Percentiles rank a stretch among this genome's conserved stretches.
These are phyloP conservation scores for Lactarius hengduanensis DNA, from an alignment of 768 basidiomycete genomes.

Conservation along the genomic window DNA sequence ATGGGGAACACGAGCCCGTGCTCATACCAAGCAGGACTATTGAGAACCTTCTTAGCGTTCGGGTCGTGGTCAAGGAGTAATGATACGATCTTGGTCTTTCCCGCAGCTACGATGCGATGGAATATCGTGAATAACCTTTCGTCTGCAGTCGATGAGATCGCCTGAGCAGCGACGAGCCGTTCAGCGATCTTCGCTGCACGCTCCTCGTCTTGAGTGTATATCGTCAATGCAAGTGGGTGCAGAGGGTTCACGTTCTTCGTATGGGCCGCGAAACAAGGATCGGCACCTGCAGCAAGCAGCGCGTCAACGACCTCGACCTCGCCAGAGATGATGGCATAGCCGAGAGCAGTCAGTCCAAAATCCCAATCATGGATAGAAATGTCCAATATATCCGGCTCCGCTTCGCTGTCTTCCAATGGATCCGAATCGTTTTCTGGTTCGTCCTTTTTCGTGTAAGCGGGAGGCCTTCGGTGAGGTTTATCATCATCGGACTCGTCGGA, in stretches of 20 bases:
- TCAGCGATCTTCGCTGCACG: slow-evolving; percentile 32
- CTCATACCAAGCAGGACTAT: slow-evolving; percentile 30
- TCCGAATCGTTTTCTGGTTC: slow-evolving; percentile 35
- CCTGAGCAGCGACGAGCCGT: slow-evolving; percentile 34
- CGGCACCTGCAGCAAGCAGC: slow-evolving; percentile 49
- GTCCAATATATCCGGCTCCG: slow-evolving; percentile 55
- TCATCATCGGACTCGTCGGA: slow-evolving; percentile 21
- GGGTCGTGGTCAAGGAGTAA: slow-evolving; percentile 34
- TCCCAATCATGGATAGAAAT: slow-evolving; percentile 59
- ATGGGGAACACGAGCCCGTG: slow-evolving; percentile 31
- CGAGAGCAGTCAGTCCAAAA: slow-evolving; percentile 50
- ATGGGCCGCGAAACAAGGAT: slow-evolving; percentile 40
- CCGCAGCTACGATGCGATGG: slow-evolving; percentile 33
- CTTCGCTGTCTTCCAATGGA: slow-evolving; percentile 48
- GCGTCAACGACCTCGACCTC: slow-evolving; percentile 45
- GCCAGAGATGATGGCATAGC: slow-evolving; percentile 50
- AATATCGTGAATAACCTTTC: slow-evolving; percentile 34
- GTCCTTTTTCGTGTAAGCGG: slow-evolving; percentile 33
- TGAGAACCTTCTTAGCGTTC: slow-evolving; percentile 35
- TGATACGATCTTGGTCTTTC: slow-evolving; percentile 32
- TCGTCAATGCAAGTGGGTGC: slow-evolving; percentile 36
- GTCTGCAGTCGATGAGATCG: slow-evolving; percentile 35
- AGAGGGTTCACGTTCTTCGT: slow-evolving; percentile 26
- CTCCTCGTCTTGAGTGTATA: slow-evolving; percentile 31
- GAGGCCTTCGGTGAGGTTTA: slow-evolving; percentile 28